Percentiles rank a stretch among this genome's conserved stretches.
These are phyloP conservation scores for Sporothrix brunneoviolacea DNA, from an alignment of 2,329 filamentous ascomycete species.

Conservation along the genomic window DNA sequence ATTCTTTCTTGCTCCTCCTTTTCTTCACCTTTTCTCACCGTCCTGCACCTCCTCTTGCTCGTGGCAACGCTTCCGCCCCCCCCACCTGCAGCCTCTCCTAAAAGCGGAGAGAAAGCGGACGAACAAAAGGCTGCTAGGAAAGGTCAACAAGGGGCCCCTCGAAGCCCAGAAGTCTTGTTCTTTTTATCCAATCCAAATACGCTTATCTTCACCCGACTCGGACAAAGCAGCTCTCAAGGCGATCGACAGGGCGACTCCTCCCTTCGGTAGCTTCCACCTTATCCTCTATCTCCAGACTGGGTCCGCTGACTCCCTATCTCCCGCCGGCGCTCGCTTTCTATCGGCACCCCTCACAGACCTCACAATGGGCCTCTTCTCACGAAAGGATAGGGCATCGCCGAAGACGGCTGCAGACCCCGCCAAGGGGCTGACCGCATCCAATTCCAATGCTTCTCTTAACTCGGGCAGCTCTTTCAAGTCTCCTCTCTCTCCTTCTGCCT, in stretches of 20 bases:
- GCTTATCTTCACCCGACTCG: conserved; percentile 9
- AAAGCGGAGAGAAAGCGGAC: no score
- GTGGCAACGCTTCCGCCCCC: no score
- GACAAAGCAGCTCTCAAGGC: neutral
- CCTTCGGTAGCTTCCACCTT: conserved; percentile 5
- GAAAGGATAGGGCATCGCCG: conserved; percentile 45
- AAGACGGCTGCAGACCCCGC: conserved; percentile 25
- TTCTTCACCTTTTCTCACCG: no score
- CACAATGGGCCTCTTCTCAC: conserved; percentile 50
- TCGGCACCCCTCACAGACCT: conserved; percentile 5
- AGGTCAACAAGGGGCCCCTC: no score
- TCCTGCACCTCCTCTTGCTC: no score
- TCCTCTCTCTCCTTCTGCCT: conserved; percentile 20
- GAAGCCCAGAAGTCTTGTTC: neutral
- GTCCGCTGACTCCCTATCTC: conserved; percentile 11
- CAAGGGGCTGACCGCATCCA: conserved; percentile 34
- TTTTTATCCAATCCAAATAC: conserved; percentile 1
- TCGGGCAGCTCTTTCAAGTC: conserved; percentile 44
- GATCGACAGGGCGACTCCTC: conserved; percentile 10
- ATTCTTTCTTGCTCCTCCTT: no score
- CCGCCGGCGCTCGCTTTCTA: conserved; percentile 1
- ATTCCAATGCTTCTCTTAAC: conserved; percentile 45
- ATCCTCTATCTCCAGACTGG: neutral
- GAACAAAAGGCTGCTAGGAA: no score
- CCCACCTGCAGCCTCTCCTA: no score